Evolutionary conservation across 2,329 filamentous ascomycete genomes (phyloP).

Genomic region (Gremmenia infestans): DNA sequence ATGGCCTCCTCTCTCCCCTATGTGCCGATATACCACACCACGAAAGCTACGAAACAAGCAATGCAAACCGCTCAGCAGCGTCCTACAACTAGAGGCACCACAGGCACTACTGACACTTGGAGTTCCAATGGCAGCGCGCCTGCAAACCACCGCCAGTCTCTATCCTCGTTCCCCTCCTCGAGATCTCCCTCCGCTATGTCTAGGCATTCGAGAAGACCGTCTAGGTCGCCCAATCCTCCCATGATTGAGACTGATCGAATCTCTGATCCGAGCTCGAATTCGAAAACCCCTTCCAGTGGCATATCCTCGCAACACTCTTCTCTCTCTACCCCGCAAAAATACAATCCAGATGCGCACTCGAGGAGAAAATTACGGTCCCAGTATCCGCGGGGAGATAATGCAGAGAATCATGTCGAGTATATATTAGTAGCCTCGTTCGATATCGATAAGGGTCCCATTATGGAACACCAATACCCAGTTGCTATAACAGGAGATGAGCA

Average conservation of each 20-base stretch:
- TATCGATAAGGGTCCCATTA: slow-evolving; percentile 90
- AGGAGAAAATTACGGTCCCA: slow-evolving; percentile 62
- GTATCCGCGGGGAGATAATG: slow-evolving; percentile 63
- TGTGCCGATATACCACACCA: slow-evolving; percentile 14
- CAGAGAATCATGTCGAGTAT: slow-evolving; percentile 96
- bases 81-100: slow-evolving; percentile 23
- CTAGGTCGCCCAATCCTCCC: slow-evolving; percentile 47
- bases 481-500: slow-evolving; percentile 96
- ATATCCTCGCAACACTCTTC: slow-evolving; percentile 56
- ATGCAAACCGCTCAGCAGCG: slow-evolving; percentile 19
- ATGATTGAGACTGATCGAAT: slow-evolving; percentile 49
- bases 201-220: slow-evolving; percentile 42
- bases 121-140: slow-evolving; percentile 29
- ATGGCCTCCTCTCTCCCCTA: slow-evolving; percentile 18
- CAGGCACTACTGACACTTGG: slow-evolving; percentile 22
- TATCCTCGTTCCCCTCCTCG: slow-evolving; percentile 58
- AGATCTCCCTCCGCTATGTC: slow-evolving; percentile 55
- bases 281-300: slow-evolving; percentile 55
- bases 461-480: slow-evolving; percentile 97
- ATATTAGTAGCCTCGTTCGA: slow-evolving; percentile 97
- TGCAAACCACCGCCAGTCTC: slow-evolving; percentile 44
- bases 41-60: slow-evolving; percentile 14
- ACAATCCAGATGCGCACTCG: slow-evolving; percentile 47
- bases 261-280: slow-evolving; percentile 57
- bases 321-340: slow-evolving; percentile 46